Conservation (phyloP, 306 rosid species). For the Cicer judaicum region DNA sequence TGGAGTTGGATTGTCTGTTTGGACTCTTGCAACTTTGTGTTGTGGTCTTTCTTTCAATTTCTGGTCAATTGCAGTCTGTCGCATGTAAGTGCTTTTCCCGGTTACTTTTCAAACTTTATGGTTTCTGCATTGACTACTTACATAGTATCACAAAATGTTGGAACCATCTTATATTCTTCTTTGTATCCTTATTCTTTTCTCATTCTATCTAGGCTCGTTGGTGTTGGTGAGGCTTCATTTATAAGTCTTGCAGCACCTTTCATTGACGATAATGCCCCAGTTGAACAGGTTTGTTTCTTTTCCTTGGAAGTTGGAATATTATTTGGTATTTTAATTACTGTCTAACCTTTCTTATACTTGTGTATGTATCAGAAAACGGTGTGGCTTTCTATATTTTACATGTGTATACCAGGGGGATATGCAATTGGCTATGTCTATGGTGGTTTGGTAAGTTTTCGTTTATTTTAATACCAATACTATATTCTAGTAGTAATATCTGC, state of each 20-base stretch:
- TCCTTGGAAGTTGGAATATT: constrained; percentile 25
- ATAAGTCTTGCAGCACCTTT: constrained; percentile 98
- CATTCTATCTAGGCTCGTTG: constrained; percentile 71
- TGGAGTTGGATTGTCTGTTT: constrained; percentile 90
- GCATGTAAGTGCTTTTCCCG: constrained; percentile 64
- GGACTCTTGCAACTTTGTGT: constrained; percentile 77
- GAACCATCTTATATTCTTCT: constrained; percentile 5
- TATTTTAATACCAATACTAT: constrained; percentile 35
- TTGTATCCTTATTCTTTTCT: constrained; percentile 1
- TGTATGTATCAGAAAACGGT: constrained; percentile 69
- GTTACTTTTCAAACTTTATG: constrained; percentile 27
- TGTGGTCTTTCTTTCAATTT: constrained; percentile 77
- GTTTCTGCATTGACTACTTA: constrained; percentile 22
- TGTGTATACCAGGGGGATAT: constrained; percentile 91
- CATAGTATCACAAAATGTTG: constrained; percentile 8
- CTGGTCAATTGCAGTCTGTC: constrained; percentile 83
- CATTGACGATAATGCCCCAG: constrained; percentile 92
- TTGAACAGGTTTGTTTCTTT: constrained; percentile 64
- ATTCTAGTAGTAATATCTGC: constrained; percentile 9
- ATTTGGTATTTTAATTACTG: constrained; percentile 18
- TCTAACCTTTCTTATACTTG: constrained; percentile 36
- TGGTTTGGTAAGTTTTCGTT: constrained; percentile 72
- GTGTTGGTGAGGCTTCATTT: constrained; percentile 97
- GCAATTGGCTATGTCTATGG: constrained; percentile 91
- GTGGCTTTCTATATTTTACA: constrained; percentile 84